These are phyloP conservation scores for Coemansia sp. DNA, from an alignment of 192 early-diverging fungal genomes.

Conservation along the genomic window DNA sequence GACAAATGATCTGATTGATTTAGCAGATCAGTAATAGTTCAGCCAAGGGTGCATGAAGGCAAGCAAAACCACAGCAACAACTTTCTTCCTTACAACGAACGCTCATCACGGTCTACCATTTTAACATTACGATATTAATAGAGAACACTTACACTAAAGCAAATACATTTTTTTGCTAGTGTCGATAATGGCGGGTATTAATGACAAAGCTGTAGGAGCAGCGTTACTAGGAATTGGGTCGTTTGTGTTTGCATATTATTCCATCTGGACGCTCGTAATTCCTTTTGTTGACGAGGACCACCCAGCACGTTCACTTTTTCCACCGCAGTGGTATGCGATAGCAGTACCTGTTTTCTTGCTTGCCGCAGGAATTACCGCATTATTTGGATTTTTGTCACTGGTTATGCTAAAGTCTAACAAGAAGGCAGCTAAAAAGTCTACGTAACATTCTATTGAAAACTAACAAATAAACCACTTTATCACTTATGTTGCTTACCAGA, in stretches of 20 bases:
- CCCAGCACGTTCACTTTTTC: conserved; percentile 74
- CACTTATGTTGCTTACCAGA: not conserved
- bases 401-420: conserved; percentile 80
- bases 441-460: conserved; percentile 28
- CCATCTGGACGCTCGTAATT: conserved; percentile 84
- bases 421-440: conserved; percentile 71
- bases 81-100: not conserved
- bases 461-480: not conserved
- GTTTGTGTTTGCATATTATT: conserved; percentile 84
- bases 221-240: conserved; percentile 66
- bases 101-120: not conserved
- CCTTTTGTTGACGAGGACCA: conserved; percentile 81
- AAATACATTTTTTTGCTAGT: not conserved
- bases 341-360: conserved; percentile 80
- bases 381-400: conserved; percentile 77
- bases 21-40: not conserved
- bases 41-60: not conserved
- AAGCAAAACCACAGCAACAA: not conserved
- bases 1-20: not conserved
- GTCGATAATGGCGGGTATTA: conserved; percentile 43
- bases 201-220: conserved; percentile 80
- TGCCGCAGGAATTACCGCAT: conserved; percentile 70
- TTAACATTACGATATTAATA: not conserved
- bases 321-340: conserved; percentile 81
- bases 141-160: not conserved